Percentiles rank a stretch among this genome's conserved stretches.
These are phyloP conservation scores for Lachnellula arida DNA, from an alignment of 2,329 filamentous ascomycete species.

Conservation along the genomic window DNA sequence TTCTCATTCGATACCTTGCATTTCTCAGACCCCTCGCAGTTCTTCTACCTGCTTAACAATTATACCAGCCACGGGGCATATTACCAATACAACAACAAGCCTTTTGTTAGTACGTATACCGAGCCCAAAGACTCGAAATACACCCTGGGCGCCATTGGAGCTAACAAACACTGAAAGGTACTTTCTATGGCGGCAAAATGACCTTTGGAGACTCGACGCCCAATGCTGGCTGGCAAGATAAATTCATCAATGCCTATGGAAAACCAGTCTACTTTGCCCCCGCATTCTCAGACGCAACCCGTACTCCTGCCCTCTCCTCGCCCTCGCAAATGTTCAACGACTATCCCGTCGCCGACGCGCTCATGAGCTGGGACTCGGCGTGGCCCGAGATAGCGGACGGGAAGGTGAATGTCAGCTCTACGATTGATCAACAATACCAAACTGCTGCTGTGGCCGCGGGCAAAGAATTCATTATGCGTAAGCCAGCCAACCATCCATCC, in stretches of 20 bases:
- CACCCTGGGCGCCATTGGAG: not conserved
- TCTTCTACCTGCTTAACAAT: conserved; percentile 25
- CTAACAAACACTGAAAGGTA: not conserved
- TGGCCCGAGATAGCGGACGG: conserved; percentile 29
- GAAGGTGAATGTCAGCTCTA: conserved; percentile 26
- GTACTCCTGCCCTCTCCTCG: conserved; percentile 4
- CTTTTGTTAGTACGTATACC: conserved; percentile 26
- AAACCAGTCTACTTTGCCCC: conserved; percentile 30
- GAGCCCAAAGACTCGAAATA: not conserved
- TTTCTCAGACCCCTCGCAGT: conserved; percentile 23
- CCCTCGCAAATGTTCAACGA: conserved; percentile 23
- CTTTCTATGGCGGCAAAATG: conserved; percentile 18
- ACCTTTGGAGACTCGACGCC: conserved; percentile 23
- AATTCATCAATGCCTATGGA: conserved; percentile 26
- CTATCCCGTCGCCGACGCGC: conserved; percentile 31
- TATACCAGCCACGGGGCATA: conserved; percentile 27
- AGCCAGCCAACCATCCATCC: not conserved
- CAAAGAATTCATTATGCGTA: conserved; percentile 38
- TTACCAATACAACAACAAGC: conserved; percentile 27
- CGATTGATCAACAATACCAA: conserved; percentile 30
- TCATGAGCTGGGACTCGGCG: conserved; percentile 35
- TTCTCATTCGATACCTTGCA: conserved; percentile 36
- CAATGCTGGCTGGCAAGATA: conserved; percentile 24
- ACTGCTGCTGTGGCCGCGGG: conserved; percentile 25
- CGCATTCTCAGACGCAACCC: conserved; percentile 26